Conservation (phyloP, 1,139 yeast genomes). For the Blastobotrys apis region DNA sequence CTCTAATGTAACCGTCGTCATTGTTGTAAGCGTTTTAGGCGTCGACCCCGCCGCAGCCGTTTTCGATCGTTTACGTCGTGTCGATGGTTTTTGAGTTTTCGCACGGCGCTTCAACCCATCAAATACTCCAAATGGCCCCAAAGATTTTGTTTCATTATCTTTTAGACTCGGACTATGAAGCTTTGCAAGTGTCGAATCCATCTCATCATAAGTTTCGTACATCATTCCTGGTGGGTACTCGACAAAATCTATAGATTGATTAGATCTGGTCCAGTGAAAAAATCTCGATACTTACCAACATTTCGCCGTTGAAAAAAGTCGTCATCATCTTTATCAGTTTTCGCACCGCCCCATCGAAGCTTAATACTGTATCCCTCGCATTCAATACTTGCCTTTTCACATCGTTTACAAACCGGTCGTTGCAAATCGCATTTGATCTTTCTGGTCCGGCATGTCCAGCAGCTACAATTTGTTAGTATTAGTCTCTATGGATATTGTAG, state of each 20-base stretch:
- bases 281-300: too few species aligned
- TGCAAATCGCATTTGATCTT: slow-evolving; percentile 58
- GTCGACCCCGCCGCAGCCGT: not conserved
- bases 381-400: slow-evolving; percentile 50
- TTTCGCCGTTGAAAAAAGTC: slow-evolving; percentile 64
- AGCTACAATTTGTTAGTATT: too few species aligned
- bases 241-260: slow-evolving; percentile 64
- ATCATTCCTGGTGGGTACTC: slow-evolving; percentile 55
- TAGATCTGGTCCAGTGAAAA: too few species aligned
- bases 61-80: slow-evolving; percentile 3
- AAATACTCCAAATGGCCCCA: slow-evolving; percentile 87
- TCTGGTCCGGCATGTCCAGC: slow-evolving; percentile 59
- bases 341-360: slow-evolving; percentile 55
- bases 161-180: slow-evolving; percentile 51
- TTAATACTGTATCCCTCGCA: slow-evolving; percentile 85
- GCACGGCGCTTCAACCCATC: slow-evolving; percentile 33
- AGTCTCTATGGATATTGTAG: too few species aligned
- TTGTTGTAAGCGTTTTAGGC: too few species aligned
- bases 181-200: slow-evolving; percentile 66
- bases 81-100: slow-evolving; percentile 1
- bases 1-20: too few species aligned
- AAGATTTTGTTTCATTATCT: slow-evolving; percentile 49
- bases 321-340: slow-evolving; percentile 26
- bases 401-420: slow-evolving; percentile 50
- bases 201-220: slow-evolving; percentile 72